Evolutionary conservation across 2,329 filamentous ascomycete species (phyloP).

Genomic region (Lecanicillium sp.): DNA sequence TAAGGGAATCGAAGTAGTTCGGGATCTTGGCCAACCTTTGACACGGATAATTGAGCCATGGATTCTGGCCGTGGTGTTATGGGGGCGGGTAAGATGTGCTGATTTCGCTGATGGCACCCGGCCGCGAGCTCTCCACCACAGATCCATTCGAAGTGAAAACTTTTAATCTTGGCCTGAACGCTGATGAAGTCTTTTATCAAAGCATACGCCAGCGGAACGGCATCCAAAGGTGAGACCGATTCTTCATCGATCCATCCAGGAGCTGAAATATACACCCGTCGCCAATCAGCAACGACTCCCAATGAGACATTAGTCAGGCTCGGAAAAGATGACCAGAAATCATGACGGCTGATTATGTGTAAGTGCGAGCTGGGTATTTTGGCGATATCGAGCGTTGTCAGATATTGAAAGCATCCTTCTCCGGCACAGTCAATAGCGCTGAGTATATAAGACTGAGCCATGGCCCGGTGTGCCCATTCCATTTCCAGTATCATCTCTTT

Average conservation of each 20-base stretch:
- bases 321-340: slow-evolving; percentile 57
- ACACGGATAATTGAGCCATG: slow-evolving; percentile 29
- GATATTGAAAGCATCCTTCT: slow-evolving; percentile 41
- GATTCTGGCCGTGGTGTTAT: slow-evolving; percentile 31
- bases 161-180: slow-evolving; percentile 43
- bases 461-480: slow-evolving; percentile 62
- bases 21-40: slow-evolving; percentile 20
- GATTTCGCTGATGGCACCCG: slow-evolving; percentile 56
- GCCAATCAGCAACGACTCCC: slow-evolving; percentile 61
- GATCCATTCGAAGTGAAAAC: slow-evolving; percentile 59
- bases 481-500: slow-evolving; percentile 63
- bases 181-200: slow-evolving; percentile 48
- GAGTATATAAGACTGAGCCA: slow-evolving; percentile 62
- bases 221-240: slow-evolving; percentile 43
- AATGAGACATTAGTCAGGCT: slow-evolving; percentile 49
- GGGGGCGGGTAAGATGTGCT: slow-evolving; percentile 57
- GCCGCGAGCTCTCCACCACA: slow-evolving; percentile 62
- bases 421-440: slow-evolving; percentile 53
- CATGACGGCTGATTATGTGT: slow-evolving; percentile 45
- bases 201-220: slow-evolving; percentile 44
- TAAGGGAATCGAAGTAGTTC: slow-evolving; percentile 47
- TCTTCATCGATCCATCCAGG: slow-evolving; percentile 44
- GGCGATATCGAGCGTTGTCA: slow-evolving; percentile 57
- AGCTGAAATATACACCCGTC: slow-evolving; percentile 47
- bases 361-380: slow-evolving; percentile 59